Evolutionary conservation across 768 basidiomycete species (phyloP), one percentile per base, ranked within the genome.

Genomic region (Trametes coccinea): DNA sequence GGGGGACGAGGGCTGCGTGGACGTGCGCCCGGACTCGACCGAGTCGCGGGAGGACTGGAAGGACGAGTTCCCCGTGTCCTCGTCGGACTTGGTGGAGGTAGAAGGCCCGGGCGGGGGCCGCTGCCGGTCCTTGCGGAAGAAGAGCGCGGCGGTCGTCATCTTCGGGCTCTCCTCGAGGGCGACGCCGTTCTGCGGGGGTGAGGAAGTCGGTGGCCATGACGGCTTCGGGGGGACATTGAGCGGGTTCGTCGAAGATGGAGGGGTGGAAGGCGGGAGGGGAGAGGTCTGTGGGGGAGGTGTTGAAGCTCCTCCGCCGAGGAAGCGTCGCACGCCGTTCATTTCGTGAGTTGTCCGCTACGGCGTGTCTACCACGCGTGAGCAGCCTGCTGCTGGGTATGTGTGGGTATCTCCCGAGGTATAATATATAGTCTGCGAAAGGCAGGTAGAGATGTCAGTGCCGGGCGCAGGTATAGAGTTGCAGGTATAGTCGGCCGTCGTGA

Each of bases 321-420:
- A 79, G 75, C 85, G 82, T 67, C 86, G 87, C 64, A 89, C 86
- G 69, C 86, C 86, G 81, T 89, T 87, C 88, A 89, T 89, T 16
- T 61, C 54, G 48, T 37, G 34, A n/a, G 44, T 55, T 49, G 40
- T 22, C 55, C 53, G 39, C 61, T 46, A 53, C 30, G 34, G 43
- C 34, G 51, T 51, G 22, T 37, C 43, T 56, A 52, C 31, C 56
- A 30, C 44, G 43, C 27, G 41, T n/a, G 45, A 33, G 58, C 62
- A 64, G 62, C 62, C 62, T 60, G 62, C 62, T 64, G 62, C 58
- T 58, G 51, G 56, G 52, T 53, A 48, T 53, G 27, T 27, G 33
- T 40, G 41, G 47, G 52, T 53, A 47, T 50, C 29, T 33, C 49
- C 31, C 34, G 11, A 37, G 33, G 61, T 43, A 43, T 43, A 43